Evolutionary conservation across 1,284 basidiomycete species (phyloP), one percentile per base, ranked within the genome.

Genomic region (Hemileia vastatrix): DNA sequence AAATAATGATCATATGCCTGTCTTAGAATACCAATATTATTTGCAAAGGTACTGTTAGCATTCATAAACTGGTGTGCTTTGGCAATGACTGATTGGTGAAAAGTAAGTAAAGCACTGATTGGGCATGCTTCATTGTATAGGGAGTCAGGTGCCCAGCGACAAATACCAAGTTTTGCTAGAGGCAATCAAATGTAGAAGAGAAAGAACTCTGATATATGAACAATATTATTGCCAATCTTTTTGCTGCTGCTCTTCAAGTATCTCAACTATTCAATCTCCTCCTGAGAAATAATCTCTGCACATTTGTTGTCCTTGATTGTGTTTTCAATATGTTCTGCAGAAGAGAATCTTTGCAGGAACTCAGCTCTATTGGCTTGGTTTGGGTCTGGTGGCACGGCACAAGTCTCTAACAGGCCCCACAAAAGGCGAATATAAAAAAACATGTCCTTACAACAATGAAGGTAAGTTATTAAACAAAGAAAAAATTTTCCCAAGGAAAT

Each of bases 131-230:
- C 40, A 43, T 43, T 43, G 8, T n/a, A 43, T 43, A 43, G n/a
- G n/a, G 40, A 43, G 40, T 43, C 40, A 43, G 8, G 8, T 43
- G 40, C 40, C 51, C 51, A 53, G 13, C 15, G 5, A 21, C 51
- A 27, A 31, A 53, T 53, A 33, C 51, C 51, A 31, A 53, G 24
- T n/a, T 53, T 53, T 3, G 51, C 51, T 21, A 53, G 31, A 4
- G 31, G 8, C 4, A 27, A 53, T 31, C 32, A 27, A 3, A 24
- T 53, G 31, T 21, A 15, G 13, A 11, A 15, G 31, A 53, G 9
- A n/a, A 31, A 53, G 51, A 53, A 53, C 24, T 53, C 24, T 33
- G 24, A 9, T 11, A 53, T 31, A 27, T 53, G 24, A 24, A 53
- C 24, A 13, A 53, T 53, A 15, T 33, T 13, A 3, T 19, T 2